Evolutionary conservation across 2,329 filamentous ascomycete genomes (phyloP), one percentile per base, ranked within the genome.

Genomic region (Ophiostoma australiae): DNA sequence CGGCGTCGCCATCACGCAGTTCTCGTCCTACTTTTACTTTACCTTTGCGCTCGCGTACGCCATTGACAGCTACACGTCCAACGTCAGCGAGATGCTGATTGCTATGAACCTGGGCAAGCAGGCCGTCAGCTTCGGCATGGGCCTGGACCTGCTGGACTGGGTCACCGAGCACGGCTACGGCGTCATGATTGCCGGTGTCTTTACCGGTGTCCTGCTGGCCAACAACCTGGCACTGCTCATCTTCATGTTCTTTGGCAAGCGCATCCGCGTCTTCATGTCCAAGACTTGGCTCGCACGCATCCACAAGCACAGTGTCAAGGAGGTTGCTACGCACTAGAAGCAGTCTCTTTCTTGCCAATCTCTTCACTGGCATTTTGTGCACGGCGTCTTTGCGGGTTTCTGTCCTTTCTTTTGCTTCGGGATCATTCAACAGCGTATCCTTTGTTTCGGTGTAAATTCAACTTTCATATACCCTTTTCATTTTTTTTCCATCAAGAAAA

Each of bases 71-170:
- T 87, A 89, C 77, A 84, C 83, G 27, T 80, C 83, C 44, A 86
- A 88, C 74, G 84, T 86, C n/a, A 84, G 83, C 33, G 86, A 89
- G 78, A 88, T 88, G 86, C 81, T 89, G 13, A 88, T 86, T 72
- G 84, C 84, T 3, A 86, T 86, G 81, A 86, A 86, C 73, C 75
- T 86, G n/a, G 84, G 84, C 13, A 86, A 86, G 76, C 84, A 86
- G 77, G 83, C 84, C 2, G 84, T 86, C 69, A 84, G 81, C 71
- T 86, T 86, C 72, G 84, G 83, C 1, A 82, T 86, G 77, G 82
- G 83, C 4, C 77, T 83, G 69, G 80, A 84, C 71, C 77, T 86
- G 69, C 76, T 86, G 20, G 80, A 85, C 71, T 86, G 84, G 84
- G 81, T 86, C 33, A 72, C 80, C 70, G 73, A 80, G 68, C 79